A percentile compares a stretch with the other conserved stretches of the same genome.
Evolutionary conservation across 257 asterid species (phyloP).

Genomic region (Capsicum rhomboideum): DNA sequence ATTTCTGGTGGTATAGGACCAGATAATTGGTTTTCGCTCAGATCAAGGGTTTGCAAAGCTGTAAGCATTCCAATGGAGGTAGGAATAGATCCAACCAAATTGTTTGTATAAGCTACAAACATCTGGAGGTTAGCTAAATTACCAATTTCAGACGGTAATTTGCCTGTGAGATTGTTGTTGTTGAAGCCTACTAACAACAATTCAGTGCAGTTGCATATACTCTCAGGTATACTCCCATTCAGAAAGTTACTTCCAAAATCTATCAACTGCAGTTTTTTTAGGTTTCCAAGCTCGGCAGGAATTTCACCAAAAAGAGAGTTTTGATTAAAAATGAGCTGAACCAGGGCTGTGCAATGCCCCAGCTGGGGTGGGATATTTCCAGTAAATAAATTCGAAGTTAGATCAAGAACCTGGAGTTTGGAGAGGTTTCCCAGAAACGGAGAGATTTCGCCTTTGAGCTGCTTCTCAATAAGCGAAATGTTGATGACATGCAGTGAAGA

Average conservation of each 20-base stretch:
- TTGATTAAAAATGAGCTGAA: slow-evolving; percentile 26
- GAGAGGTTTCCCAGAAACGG: slow-evolving; percentile 62
- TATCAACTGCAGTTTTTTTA: slow-evolving; percentile 26
- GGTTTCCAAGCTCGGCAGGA: slow-evolving; percentile 52
- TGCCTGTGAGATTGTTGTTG: slow-evolving; percentile 59
- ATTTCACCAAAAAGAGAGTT: slow-evolving; percentile 55
- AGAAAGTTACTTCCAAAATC: slow-evolving; percentile 55
- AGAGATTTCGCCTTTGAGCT: slow-evolving; percentile 47
- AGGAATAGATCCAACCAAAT: slow-evolving; percentile 52
- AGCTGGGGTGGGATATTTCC: slow-evolving; percentile 56
- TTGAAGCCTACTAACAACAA: slow-evolving; percentile 33
- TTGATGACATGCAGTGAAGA: slow-evolving; percentile 27
- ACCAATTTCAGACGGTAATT: slow-evolving; percentile 45
- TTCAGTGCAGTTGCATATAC: slow-evolving; percentile 53
- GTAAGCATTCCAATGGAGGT: slow-evolving; percentile 43
- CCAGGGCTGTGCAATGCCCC: slow-evolving; percentile 33
- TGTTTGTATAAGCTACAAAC: slow-evolving; percentile 41
- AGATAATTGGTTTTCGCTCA: slow-evolving; percentile 44
- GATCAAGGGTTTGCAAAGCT: slow-evolving; percentile 41
- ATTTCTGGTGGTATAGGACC: slow-evolving; percentile 63
- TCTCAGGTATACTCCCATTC: slow-evolving; percentile 48
- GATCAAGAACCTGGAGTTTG: slow-evolving; percentile 66
- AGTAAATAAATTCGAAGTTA: slow-evolving; percentile 55
- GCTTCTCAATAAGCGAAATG: slow-evolving; percentile 40
- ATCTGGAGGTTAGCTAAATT: slow-evolving; percentile 43